phyloP scores from a whole-genome alignment of 768 basidiomycete species.

The Dioszegia aurantiaca region DNA sequence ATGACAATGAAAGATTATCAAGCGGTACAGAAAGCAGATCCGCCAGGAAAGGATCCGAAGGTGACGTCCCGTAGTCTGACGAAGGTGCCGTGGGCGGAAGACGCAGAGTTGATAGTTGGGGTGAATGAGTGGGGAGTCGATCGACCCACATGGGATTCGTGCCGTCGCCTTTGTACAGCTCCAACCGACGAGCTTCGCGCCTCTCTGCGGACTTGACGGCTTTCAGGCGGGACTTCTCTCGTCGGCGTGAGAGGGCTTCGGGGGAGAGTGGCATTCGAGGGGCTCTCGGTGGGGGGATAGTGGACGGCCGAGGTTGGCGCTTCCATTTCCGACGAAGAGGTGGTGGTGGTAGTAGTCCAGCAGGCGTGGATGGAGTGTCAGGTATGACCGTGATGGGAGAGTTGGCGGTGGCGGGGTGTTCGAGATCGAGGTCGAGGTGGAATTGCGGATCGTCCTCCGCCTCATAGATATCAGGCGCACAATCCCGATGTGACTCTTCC shows the following conservation, averaged over 20 bases:
- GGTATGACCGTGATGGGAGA: not conserved
- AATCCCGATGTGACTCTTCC: too few species aligned
- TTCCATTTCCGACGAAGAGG: constrained; percentile 13
- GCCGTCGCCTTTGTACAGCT: constrained; percentile 46
- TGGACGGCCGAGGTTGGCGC: not conserved
- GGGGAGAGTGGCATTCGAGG: not conserved
- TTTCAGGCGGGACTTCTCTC: constrained; percentile 26
- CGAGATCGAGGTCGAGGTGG: constrained; percentile 25
- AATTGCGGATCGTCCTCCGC: constrained; percentile 24
- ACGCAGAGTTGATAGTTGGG: constrained; percentile 37
- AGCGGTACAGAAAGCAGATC: constrained; percentile 43
- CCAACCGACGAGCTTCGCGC: constrained; percentile 40
- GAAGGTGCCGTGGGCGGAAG: not conserved
- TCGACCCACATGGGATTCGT: constrained; percentile 28
- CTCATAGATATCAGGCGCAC: not conserved
- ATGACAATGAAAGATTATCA: constrained; percentile 46
- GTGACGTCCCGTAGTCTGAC: constrained; percentile 10
- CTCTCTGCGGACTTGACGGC: constrained; percentile 23
- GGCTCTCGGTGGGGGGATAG: not conserved
- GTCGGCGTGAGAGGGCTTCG: not conserved
- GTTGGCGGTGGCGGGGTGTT: not conserved
- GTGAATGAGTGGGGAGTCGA: not conserved
- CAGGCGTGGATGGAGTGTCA: not conserved
- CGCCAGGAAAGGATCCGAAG: constrained; percentile 24
- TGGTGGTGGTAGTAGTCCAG: too few species aligned